Base-by-base conservation (phyloP, 768 basidiomycete genomes). In the Trametes elegans region DNA sequence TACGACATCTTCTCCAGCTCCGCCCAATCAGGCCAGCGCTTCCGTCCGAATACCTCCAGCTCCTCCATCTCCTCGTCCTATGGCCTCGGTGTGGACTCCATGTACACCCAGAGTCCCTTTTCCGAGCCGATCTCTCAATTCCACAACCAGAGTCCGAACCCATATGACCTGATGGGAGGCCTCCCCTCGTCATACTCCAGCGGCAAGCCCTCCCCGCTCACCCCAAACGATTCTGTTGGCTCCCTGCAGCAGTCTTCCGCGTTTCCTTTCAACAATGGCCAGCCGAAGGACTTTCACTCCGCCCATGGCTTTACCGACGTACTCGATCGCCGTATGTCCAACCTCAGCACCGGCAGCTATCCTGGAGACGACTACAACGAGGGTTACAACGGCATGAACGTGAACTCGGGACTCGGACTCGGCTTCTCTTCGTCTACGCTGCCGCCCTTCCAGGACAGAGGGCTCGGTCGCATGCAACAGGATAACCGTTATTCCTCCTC, bases 151-250 rank as follows among this genome's bases (percentile, higher is more conserved):
- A 79, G 74, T 61, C 66, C 74, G 50, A 75, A 76, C 66, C 76
- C 83, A 10, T 89, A 87, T 70, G 85, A 86, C 67, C 78, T 86
- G 63, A 83, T 85, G 67, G 73, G 74, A 68, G 80, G 79, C 59
- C 72, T 85, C 19, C 74, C 83, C 21, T 84, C 84, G 3, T 85
- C 83, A 14, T 82, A 84, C 71, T 79, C 76, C 73, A 84, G 82
- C 55, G 87, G 87, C 58, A 90, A 88, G 70, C 85, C 84, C 45
- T 89, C 89, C 18, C 87, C 89, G 0, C 74, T 88, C 39, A 86
- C 86, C 11, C 87, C 87, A 29, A 84, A 70, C 62, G 88, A 89
- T 68, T 73, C 82, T 38, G 79, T 83, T 57, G 71, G 74, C 53
- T 75, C 75, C 44, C 73, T 89, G 7, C 84, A 83, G 61, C 80